Base-by-base conservation (phyloP, 306 rosid species). In the Pterocarpus santalinus region DNA sequence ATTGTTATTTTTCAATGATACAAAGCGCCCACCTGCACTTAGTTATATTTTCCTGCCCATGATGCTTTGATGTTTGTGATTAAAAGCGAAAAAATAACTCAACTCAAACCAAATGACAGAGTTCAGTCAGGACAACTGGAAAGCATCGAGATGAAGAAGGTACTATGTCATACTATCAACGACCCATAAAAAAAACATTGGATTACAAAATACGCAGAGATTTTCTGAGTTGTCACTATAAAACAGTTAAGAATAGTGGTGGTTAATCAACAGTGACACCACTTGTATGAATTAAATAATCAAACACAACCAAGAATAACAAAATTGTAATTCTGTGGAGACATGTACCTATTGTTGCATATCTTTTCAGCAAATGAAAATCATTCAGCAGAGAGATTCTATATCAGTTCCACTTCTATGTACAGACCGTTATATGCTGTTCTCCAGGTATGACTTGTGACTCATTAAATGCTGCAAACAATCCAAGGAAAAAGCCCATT, bases 11-110 rank as follows among this genome's bases (percentile, higher is more conserved):
- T 39, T 58, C n/a, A 57, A 62, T 80, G 57, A 56, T 58, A 8
- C 43, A 51, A 64, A 63, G 72, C 55, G 35, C 73, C 84, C 82
- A 39, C 68, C 64, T 10, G 36, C 43, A 17, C 16, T 30, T 68
- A 35, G 63, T 75, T 71, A 58, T 81, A 81, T 62, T 9, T 61
- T 44, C 13, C 41, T 35, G 83, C 88, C 85, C 90, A 86, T 79
- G 49, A 74, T 67, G 81, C 72, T 65, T 64, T 68, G 79, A 53
- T 30, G 52, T 3, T 69, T 44, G 74, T 39, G 39, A 64, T 38
- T 57, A 79, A 32, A 66, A 49, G 39, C 9, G 22, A 64, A 82
- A n/a, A 82, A 28, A 41, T 30, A 72, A 34, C 38, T 32, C 16
- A 77, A 52, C 46, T 30, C 35, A 77, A 52, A 58, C 36, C 64